phyloP scores from a whole-genome alignment of 2,329 filamentous ascomycete genomes.

The Pezicula carpinea region DNA sequence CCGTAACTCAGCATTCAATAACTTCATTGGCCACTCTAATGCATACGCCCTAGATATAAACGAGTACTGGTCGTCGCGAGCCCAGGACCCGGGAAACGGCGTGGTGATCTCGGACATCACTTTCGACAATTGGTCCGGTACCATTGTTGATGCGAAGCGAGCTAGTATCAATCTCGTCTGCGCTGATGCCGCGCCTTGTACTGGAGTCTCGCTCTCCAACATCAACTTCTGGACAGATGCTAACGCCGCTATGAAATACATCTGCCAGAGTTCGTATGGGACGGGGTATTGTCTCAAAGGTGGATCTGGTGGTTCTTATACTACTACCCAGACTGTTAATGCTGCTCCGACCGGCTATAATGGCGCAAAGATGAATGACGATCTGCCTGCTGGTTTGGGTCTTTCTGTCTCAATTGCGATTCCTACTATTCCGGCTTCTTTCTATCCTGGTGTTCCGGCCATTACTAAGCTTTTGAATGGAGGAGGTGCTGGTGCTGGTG shows the following conservation, averaged over 20 bases:
- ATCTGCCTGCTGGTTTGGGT: conserved; percentile 5
- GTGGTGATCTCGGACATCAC: conserved; percentile 48
- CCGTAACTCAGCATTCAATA: conserved; percentile 45
- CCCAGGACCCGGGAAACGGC: conserved; percentile 39
- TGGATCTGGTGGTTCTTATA: background rate
- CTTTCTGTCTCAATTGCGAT: conserved; percentile 7
- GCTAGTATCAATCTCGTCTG: conserved; percentile 51
- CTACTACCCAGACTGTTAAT: background rate
- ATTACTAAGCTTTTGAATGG: background rate
- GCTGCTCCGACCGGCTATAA: conserved; percentile 14
- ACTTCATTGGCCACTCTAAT: conserved; percentile 56
- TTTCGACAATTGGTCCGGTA: conserved; percentile 52
- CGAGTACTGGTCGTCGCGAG: conserved; percentile 45
- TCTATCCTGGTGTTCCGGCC: conserved; percentile 8
- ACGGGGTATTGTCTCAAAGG: conserved; percentile 39
- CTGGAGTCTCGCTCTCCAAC: conserved; percentile 43
- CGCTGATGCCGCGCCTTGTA: conserved; percentile 46
- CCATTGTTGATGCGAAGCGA: conserved; percentile 41
- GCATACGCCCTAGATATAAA: conserved; percentile 54
- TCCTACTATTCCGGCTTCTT: conserved; percentile 11
- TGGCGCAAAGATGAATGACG: conserved; percentile 9
- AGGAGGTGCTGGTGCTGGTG: background rate
- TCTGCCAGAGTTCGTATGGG: conserved; percentile 45
- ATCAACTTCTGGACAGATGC: conserved; percentile 49
- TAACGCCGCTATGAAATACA: conserved; percentile 36